Percentiles rank a stretch among this genome's conserved stretches.
These are phyloP conservation scores for Eremochloa ophiuroides DNA, from an alignment of 176 grass and related monocot genomes.

Conservation along the genomic window DNA sequence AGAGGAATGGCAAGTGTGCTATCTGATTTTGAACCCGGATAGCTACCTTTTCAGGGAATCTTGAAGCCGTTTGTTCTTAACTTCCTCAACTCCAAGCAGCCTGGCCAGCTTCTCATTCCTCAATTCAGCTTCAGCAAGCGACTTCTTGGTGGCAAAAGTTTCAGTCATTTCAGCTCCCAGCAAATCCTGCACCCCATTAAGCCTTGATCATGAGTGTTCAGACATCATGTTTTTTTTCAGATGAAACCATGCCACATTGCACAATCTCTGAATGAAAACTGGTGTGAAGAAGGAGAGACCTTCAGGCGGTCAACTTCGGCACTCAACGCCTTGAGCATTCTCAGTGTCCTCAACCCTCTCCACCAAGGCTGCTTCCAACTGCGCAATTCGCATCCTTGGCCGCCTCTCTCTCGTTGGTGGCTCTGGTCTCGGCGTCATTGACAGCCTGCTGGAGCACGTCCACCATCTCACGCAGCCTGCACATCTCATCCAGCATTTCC, in stretches of 20 bases:
- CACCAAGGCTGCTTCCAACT: constrained; percentile 29
- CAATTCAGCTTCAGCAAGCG: constrained; percentile 33
- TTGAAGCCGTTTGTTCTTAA: constrained; percentile 42
- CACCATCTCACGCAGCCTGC: constrained; percentile 50
- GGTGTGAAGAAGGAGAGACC: constrained; percentile 18
- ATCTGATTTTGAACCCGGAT: neutral
- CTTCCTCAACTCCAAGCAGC: constrained; percentile 42
- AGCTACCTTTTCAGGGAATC: constrained; percentile 42
- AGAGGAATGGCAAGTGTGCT: neutral
- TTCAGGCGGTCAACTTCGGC: constrained; percentile 37
- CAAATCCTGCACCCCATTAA: constrained; percentile 35
- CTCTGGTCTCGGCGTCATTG: constrained; percentile 36
- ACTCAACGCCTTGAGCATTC: constrained; percentile 29
- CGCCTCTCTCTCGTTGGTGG: constrained; percentile 29
- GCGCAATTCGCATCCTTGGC: constrained; percentile 36
- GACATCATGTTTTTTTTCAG: neutral
- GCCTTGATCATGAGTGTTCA: neutral
- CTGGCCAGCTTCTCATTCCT: constrained; percentile 42
- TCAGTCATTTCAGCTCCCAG: constrained; percentile 42
- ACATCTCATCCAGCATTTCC: constrained; percentile 32
- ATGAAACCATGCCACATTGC: neutral
- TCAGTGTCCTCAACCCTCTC: constrained; percentile 35
- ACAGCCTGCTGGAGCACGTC: constrained; percentile 53
- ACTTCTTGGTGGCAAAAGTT: constrained; percentile 29
- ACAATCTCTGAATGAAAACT: constrained; percentile 14